phyloP scores from a whole-genome alignment of 495 filamentous ascomycete genomes.

The Tuber microsphaerosporum region DNA sequence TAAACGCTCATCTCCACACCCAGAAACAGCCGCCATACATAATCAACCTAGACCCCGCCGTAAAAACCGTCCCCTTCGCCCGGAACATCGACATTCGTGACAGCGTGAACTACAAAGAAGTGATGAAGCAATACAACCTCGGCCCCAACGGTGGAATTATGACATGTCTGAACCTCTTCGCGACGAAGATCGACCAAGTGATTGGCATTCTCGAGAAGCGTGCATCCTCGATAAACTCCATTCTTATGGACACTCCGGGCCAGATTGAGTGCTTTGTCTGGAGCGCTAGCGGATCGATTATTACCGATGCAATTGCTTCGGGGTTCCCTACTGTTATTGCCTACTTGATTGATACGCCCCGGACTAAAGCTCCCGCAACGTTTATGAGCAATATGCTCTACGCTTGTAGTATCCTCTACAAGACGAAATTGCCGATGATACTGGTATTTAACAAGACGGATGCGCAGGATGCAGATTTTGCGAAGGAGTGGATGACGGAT shows the following conservation, averaged over 20 bases:
- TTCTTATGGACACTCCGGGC: conserved; percentile 89
- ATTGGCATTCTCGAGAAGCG: conserved; percentile 83
- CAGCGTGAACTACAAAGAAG: conserved; percentile 97
- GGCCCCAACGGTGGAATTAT: conserved; percentile 97
- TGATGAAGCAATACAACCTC: conserved; percentile 98
- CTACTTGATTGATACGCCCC: conserved; percentile 93
- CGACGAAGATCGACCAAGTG: conserved; percentile 95
- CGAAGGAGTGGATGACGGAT: conserved; percentile 99
- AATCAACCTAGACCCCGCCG: conserved; percentile 93
- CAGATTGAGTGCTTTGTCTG: conserved; percentile 99
- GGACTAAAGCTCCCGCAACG: conserved; percentile 82
- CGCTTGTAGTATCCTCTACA: conserved; percentile 95
- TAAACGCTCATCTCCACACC: conserved; percentile 80
- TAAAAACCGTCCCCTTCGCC: conserved; percentile 91
- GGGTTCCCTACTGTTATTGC: conserved; percentile 93
- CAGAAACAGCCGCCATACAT: conserved; percentile 75
- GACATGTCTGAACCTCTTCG: conserved; percentile 90
- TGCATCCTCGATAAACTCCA: conserved; percentile 60
- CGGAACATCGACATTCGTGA: conserved; percentile 98
- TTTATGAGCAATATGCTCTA: conserved; percentile 99
- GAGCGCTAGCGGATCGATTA: conserved; percentile 85
- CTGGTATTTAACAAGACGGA: conserved; percentile 98
- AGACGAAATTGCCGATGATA: conserved; percentile 96
- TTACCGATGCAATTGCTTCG: conserved; percentile 86
- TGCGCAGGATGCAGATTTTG: conserved; percentile 80